Percentiles rank a stretch among this genome's conserved stretches.
phyloP scores from a whole-genome alignment of 805 yeast species.

The Saccharomycodes ludwigii region DNA sequence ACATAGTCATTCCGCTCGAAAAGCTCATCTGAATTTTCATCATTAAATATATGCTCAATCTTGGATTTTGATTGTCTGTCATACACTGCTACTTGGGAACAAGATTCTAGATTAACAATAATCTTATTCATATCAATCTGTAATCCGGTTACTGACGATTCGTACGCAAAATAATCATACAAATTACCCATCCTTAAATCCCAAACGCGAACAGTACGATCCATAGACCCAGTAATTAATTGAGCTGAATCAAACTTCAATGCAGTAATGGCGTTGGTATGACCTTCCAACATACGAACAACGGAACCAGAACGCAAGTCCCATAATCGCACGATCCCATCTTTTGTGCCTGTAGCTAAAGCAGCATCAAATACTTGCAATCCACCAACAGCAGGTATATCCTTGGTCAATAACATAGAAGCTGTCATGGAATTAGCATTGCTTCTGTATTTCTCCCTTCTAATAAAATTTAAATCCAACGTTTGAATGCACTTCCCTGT shows the following conservation, averaged over 20 bases:
- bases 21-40: slow-evolving; percentile 19
- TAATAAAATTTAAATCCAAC: slow-evolving; percentile 39
- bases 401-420: slow-evolving; percentile 5
- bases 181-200: slow-evolving; percentile 58
- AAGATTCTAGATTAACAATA: slow-evolving; percentile 39
- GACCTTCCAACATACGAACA: slow-evolving; percentile 49
- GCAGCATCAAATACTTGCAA: slow-evolving; percentile 67
- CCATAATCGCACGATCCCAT: slow-evolving; percentile 67
- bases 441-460: slow-evolving; percentile 5
- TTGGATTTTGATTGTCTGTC: slow-evolving; percentile 40
- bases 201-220: slow-evolving; percentile 58
- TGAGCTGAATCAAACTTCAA: slow-evolving; percentile 58
- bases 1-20: slow-evolving; percentile 15
- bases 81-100: slow-evolving; percentile 37
- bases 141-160: slow-evolving; percentile 39
- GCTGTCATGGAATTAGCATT: slow-evolving; percentile 3
- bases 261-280: slow-evolving; percentile 55
- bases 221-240: slow-evolving; percentile 51
- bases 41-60: slow-evolving; percentile 7
- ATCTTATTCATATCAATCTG: slow-evolving; percentile 49
- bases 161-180: slow-evolving; percentile 49
- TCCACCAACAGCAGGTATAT: slow-evolving; percentile 43
- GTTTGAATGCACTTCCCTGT: slow-evolving; percentile 61
- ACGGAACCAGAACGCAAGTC: slow-evolving; percentile 62
- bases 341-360: slow-evolving; percentile 66